These are phyloP conservation scores for Pelargonium fulgidum DNA, from an alignment of 441 rosid species.

Conservation along the genomic window DNA sequence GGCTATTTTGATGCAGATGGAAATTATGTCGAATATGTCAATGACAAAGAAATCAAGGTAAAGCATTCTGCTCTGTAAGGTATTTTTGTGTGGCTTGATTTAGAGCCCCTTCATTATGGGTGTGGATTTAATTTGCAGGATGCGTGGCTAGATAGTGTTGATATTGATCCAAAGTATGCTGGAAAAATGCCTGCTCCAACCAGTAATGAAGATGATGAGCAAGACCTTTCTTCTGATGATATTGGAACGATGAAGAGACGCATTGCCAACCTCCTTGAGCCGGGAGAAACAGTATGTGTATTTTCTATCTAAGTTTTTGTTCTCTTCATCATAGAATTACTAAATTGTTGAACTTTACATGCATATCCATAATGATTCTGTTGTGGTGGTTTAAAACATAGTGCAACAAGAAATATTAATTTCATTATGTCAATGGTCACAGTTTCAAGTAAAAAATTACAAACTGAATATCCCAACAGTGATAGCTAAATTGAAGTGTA, in stretches of 20 bases:
- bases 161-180: slow-evolving; percentile 43
- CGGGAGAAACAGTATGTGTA: slow-evolving; percentile 74
- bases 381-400: neutral
- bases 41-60: slow-evolving; percentile 73
- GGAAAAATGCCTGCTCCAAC: slow-evolving; percentile 26
- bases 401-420: neutral
- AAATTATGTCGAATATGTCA: slow-evolving; percentile 80
- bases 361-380: neutral
- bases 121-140: slow-evolving; percentile 43
- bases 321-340: neutral
- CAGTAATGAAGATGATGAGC: slow-evolving; percentile 27
- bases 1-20: slow-evolving; percentile 90
- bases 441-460: no score
- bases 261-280: slow-evolving; percentile 68
- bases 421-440: no score
- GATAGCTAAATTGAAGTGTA: no score
- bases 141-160: slow-evolving; percentile 94
- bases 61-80: neutral
- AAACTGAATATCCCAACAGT: no score
- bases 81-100: neutral
- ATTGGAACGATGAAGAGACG: slow-evolving; percentile 70
- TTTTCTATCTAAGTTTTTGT: neutral
- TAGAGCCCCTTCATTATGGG: neutral
- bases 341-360: neutral
- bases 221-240: slow-evolving; percentile 64